Base-by-base conservation (phyloP, 345 rosid genomes). In the Eucalyptus cladocalyx region DNA sequence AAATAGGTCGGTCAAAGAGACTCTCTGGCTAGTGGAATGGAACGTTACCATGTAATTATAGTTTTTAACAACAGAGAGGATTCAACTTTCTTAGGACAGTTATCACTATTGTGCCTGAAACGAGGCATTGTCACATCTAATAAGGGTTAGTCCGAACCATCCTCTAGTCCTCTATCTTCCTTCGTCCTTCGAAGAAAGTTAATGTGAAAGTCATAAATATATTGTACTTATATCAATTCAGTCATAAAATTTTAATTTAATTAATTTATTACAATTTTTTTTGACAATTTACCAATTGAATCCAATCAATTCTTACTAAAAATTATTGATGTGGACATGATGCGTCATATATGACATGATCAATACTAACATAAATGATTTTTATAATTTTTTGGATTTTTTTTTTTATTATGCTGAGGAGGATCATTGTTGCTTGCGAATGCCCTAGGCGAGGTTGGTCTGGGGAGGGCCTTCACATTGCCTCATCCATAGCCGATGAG, bases 281-380 rank as follows among this genome's bases (percentile, higher is more conserved):
- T 19, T 53, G 24, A 19, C 0, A 53, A 53, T 53, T 53, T 19
- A 53, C 9, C 5, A 21, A 53, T 21, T 21, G 11, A 53, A 1
- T 53, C 0, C 5, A 2, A 53, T 53, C 5, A 53, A 53, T 53
- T 19, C 4, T 53, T 8, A 53, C 0, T 18, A 0, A 53, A 4
- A 53, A 53, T 19, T 8, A 3, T 53, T 19, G 2, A 53, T 0
- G 2, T 53, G 4, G 2, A 53, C 26, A 53, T 53, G 1, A 53
- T 3, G 2, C 0, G 1, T 4, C 5, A 53, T 53, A 19, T 53
- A 19, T 53, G 1, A 53, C 26, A 53, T 53, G 26, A 21, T 0
- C 2, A 53, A 53, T 2, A 53, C 1, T 53, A 53, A 19, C 2
- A 0, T 50, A 0, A 48, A 48, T 0, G 1, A 48, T 48, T 48